Base-by-base conservation (phyloP, 2,329 filamentous ascomycete species). In the Apiospora sp. region DNA sequence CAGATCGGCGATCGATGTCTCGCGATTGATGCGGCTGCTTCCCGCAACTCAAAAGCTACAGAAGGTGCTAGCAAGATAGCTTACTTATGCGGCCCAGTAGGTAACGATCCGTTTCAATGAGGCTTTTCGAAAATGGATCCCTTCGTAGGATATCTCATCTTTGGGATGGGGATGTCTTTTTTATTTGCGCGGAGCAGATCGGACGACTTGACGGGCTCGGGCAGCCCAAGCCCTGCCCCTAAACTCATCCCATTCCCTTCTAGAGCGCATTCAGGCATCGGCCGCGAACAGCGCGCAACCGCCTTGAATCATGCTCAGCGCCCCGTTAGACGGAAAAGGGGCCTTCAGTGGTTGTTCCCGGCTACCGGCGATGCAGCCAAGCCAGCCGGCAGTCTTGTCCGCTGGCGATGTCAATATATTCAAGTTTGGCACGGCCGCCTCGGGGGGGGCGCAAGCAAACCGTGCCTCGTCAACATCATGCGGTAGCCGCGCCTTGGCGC, bases 1-100 rank as follows among this genome's bases (percentile, higher is more conserved):
- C 54, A n/a, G 34, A 64, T 64, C 58, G 58, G 16, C 34, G 58
- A 64, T 64, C 34, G 34, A 64, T 64, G 58, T 41, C 58, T 64
- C 41, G 34, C 30, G 54, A 61, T 61, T 37, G 54, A 61, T 61
- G 54, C 54, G 54, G 54, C 54, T 61, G 30, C 54, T 61, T 61
- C 54, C 54, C 54, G 54, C 30, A 61, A 61, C 54, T n/a, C 30
- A 61, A 61, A 61, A 37, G 22, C 16, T 37, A 37, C 54, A 58
- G 24, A 27, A 58, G 54, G 14, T 34, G 54, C 54, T 54, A 30
- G 24, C 24, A 12, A 24, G 10, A 12, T 27, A 27, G 19, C 49
- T 51, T 24, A 27, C n/a, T 24, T 54, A 54, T 44, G 24, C 51
- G 14, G 27, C 24, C 51, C 16, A 54, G 49, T 44, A 30, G 24